phyloP scores from a whole-genome alignment of 1,284 basidiomycete genomes.

The Ustilago cynodontis region DNA sequence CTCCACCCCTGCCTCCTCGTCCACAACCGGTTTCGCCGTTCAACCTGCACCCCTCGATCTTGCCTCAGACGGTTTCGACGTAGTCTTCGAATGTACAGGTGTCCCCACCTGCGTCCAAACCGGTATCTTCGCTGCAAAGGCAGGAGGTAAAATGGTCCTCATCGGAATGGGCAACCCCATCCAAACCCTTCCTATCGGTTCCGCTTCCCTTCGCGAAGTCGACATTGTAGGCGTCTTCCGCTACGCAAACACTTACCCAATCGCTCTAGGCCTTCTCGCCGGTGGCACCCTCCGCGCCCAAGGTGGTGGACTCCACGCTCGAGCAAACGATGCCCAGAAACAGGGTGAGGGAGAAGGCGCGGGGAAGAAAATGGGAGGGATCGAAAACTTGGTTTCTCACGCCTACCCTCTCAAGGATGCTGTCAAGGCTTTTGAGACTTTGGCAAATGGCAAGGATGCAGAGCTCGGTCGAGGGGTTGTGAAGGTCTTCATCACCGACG shows the following conservation, averaged over 20 bases:
- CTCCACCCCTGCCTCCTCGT: neutral
- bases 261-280: slow-evolving; percentile 73
- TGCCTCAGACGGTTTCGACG: slow-evolving; percentile 78
- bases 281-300: slow-evolving; percentile 49
- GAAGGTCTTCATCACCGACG: slow-evolving; percentile 61
- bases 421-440: slow-evolving; percentile 52
- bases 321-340: neutral
- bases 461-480: slow-evolving; percentile 51
- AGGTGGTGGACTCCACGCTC: slow-evolving; percentile 40
- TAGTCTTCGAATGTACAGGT: slow-evolving; percentile 94
- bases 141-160: slow-evolving; percentile 89
- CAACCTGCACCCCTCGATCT: slow-evolving; percentile 38
- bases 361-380: slow-evolving; percentile 46
- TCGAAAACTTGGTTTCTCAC: slow-evolving; percentile 61
- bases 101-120: slow-evolving; percentile 76
- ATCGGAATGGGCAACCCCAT: slow-evolving; percentile 94
- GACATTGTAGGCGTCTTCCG: slow-evolving; percentile 91
- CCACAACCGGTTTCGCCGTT: slow-evolving; percentile 16
- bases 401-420: slow-evolving; percentile 50
- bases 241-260: slow-evolving; percentile 83
- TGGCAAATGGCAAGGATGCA: slow-evolving; percentile 47
- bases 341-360: slow-evolving; percentile 23
- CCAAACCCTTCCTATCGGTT: slow-evolving; percentile 79
- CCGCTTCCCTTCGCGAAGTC: slow-evolving; percentile 87
- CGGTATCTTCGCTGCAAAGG: slow-evolving; percentile 74